Evolutionary conservation across 345 rosid species (phyloP).

Genomic region (Durio zibethinus): DNA sequence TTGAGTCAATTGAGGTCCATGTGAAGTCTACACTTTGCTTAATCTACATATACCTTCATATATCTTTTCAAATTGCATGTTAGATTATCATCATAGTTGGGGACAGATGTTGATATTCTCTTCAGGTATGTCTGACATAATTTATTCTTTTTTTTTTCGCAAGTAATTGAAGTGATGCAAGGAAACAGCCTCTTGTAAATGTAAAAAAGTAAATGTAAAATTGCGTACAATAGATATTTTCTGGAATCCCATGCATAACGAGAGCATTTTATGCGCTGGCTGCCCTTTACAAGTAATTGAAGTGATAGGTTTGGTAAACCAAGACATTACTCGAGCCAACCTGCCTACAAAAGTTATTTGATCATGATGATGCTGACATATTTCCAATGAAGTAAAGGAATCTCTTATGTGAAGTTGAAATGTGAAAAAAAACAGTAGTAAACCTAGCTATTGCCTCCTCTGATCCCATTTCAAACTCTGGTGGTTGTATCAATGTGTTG

Average conservation of each 20-base stretch:
- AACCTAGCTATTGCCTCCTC: background rate
- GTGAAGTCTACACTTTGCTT: background rate
- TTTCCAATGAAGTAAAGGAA: slow-evolving; percentile 21
- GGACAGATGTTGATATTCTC: slow-evolving; percentile 16
- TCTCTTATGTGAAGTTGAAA: slow-evolving; percentile 21
- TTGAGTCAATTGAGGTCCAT: background rate
- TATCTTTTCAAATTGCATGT: slow-evolving; percentile 2
- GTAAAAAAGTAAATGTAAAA: no score
- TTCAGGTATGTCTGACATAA: slow-evolving; percentile 9
- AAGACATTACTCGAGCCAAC: slow-evolving; percentile 5
- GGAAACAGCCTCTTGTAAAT: no score
- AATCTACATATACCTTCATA: background rate
- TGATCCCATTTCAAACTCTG: background rate
- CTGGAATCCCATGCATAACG: no score
- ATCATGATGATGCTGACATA: slow-evolving; percentile 28
- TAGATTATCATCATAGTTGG: background rate
- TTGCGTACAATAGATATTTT: no score
- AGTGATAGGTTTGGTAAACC: slow-evolving; percentile 2
- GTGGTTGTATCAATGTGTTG: no score
- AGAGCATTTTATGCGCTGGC: no score
- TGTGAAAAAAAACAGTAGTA: background rate
- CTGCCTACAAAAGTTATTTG: background rate
- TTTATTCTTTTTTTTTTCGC: background rate
- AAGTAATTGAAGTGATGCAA: slow-evolving; percentile 10
- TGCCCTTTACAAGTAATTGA: slow-evolving; percentile 1